Base-by-base conservation (phyloP, 1,139 yeast species). In the Suhomyces wounanorum region DNA sequence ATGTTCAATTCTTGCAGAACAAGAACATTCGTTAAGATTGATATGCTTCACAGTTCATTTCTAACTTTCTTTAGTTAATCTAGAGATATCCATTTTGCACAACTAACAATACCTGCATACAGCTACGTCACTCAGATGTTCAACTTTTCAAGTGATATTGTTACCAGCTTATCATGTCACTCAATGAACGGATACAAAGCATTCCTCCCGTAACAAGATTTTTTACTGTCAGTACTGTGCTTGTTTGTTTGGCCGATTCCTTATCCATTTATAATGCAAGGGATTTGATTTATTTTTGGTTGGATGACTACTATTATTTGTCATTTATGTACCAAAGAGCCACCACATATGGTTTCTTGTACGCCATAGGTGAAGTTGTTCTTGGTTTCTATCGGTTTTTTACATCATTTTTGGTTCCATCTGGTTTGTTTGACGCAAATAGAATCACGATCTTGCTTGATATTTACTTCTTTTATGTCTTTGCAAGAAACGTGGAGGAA, bases 391-490 rank as follows among this genome's bases (percentile, higher is more conserved):
- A 82, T 67, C 65, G 84, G 37, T 63, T 78, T 25, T 66, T 82
- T 45, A 76, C 85, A 0, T 72, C 80, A 8, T 81, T 82, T 54
- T 62, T 83, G 43, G 68, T 81, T 1, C 79, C 79, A 2, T 54
- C 54, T 1, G 81, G 77, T 1, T 50, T 70, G 21, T 37, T 30
- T 68, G 5, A 7, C 3, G 17, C 35, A 8, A 18, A 43, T 9
- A 40, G 28, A 10, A 69, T 79, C 64, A 72, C 68, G 53, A 83
- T 73, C 0, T 63, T 83, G 44, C 66, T 82, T 66, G 85, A 81
- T 52, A 74, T 81, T 13, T 83, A 83, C 61, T 78, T 81, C 68
- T 72, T 83, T 51, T 83, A 83, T 64, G 75, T 78, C 6, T 82
- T 81, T 65, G 80, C 85, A 49, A 77, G 77, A 54, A 82, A 82